Evolutionary conservation across 805 yeast genomes (phyloP).

Genomic region (Ogataea zsoltii): DNA sequence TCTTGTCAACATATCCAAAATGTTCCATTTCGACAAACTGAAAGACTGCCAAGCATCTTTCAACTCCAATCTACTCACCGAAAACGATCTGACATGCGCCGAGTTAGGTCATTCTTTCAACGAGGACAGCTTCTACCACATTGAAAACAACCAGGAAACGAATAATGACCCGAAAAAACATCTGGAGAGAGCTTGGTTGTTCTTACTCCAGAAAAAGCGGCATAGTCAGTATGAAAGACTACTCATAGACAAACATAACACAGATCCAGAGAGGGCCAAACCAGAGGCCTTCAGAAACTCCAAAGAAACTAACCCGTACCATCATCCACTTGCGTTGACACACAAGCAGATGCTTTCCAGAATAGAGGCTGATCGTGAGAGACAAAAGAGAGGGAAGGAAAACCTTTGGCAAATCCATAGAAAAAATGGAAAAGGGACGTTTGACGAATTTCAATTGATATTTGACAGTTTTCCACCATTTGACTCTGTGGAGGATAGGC

Average conservation of each 20-base stretch:
- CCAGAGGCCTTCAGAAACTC: constrained; percentile 14
- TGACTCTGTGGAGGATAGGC: constrained; percentile 23
- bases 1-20: constrained; percentile 27
- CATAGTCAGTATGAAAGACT: constrained; percentile 54
- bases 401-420: constrained; percentile 70
- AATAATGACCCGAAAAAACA: constrained; percentile 1
- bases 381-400: constrained; percentile 84
- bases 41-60: constrained; percentile 30
- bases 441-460: constrained; percentile 37
- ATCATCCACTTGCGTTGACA: constrained; percentile 6
- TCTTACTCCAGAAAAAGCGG: constrained; percentile 45
- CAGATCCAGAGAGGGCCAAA: constrained; percentile 19
- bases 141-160: neutral
- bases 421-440: constrained; percentile 10
- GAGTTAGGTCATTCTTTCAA: constrained; percentile 35
- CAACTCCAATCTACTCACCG: constrained; percentile 35
- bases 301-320: constrained; percentile 1
- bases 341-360: constrained; percentile 63
- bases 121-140: constrained; percentile 19
- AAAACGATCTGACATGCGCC: constrained; percentile 37
- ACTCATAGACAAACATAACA: constrained; percentile 38
- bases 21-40: constrained; percentile 20
- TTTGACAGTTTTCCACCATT: constrained; percentile 22
- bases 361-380: constrained; percentile 91
- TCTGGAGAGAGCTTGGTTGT: constrained; percentile 42